Percentiles rank a stretch among this genome's conserved stretches.
These are phyloP conservation scores for Corinectria fuckeliana DNA, from an alignment of 2,329 filamentous ascomycete species.

Conservation along the genomic window DNA sequence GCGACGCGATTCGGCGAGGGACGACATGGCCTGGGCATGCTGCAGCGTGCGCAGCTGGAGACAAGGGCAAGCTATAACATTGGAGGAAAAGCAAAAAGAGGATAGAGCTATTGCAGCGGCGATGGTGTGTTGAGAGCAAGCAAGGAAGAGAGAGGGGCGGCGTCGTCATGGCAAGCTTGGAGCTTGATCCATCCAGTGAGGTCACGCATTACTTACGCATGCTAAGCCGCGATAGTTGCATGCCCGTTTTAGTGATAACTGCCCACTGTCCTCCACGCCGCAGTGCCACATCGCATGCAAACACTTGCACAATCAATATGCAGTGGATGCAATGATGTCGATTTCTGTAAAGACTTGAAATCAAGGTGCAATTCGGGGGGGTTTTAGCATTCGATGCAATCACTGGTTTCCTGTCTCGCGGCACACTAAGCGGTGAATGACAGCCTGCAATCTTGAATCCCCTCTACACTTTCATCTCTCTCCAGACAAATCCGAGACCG, in stretches of 20 bases:
- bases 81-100: conserved; percentile 1
- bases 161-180: conserved; percentile 33
- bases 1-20: conserved; percentile 48
- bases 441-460: no score
- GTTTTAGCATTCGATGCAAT: no score
- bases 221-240: conserved; percentile 37
- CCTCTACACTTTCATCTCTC: no score
- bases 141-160: conserved; percentile 6
- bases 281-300: not conserved
- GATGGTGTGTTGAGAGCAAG: not conserved
- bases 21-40: conserved; percentile 42
- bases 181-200: conserved; percentile 21
- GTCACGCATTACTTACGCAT: conserved; percentile 21
- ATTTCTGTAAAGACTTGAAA: no score
- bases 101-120: not conserved
- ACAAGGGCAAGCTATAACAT: conserved; percentile 27
- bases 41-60: conserved; percentile 25
- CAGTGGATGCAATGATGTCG: not conserved
- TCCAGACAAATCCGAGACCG: no score
- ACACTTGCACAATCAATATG: not conserved
- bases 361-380: not conserved
- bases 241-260: conserved; percentile 30
- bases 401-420: no score
- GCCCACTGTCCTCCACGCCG: not conserved
- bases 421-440: no score